Conservation (phyloP, 2,329 filamentous ascomycete genomes). For the Lecanicillium sp. region DNA sequence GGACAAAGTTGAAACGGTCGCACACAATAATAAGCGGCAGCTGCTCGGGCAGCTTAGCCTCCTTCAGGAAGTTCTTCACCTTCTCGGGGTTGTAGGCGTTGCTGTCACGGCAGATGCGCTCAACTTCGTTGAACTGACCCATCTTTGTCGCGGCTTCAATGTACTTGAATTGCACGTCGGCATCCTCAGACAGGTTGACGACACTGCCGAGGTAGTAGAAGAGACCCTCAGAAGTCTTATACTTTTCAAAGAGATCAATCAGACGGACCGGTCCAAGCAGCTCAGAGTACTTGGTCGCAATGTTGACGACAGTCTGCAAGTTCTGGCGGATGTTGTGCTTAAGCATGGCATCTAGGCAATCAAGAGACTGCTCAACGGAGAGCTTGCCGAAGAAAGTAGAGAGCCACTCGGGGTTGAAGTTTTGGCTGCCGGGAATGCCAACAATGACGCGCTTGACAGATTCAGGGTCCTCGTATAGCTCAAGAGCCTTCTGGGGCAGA, state of each 20-base stretch:
- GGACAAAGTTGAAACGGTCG: constrained; percentile 98
- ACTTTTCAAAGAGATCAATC: constrained; percentile 94
- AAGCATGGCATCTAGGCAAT: constrained; percentile 94
- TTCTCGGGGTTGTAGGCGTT: constrained; percentile 86
- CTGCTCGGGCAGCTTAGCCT: constrained; percentile 85
- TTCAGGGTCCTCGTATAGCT: constrained; percentile 87
- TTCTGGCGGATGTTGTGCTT: constrained; percentile 96
- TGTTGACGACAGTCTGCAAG: constrained; percentile 85
- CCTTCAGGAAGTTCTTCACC: constrained; percentile 99
- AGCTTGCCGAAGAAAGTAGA: constrained; percentile 89
- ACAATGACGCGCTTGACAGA: constrained; percentile 85
- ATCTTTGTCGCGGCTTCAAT: constrained; percentile 94
- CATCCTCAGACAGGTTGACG: constrained; percentile 91
- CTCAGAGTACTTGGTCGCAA: constrained; percentile 97
- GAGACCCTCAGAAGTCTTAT: constrained; percentile 91
- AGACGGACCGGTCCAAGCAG: constrained; percentile 79
- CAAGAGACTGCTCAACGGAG: constrained; percentile 89
- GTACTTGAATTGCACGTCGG: constrained; percentile 98
- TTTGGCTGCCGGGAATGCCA: constrained; percentile 73
- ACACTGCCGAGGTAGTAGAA: constrained; percentile 98
- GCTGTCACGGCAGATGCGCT: constrained; percentile 94
- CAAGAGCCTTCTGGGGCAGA: constrained; percentile 76
- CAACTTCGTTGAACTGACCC: constrained; percentile 89
- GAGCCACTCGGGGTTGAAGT: constrained; percentile 83
- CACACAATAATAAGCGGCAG: constrained; percentile 96